phyloP scores from a whole-genome alignment of 2,329 filamentous ascomycete species.

The Elsinoe fawcettii region DNA sequence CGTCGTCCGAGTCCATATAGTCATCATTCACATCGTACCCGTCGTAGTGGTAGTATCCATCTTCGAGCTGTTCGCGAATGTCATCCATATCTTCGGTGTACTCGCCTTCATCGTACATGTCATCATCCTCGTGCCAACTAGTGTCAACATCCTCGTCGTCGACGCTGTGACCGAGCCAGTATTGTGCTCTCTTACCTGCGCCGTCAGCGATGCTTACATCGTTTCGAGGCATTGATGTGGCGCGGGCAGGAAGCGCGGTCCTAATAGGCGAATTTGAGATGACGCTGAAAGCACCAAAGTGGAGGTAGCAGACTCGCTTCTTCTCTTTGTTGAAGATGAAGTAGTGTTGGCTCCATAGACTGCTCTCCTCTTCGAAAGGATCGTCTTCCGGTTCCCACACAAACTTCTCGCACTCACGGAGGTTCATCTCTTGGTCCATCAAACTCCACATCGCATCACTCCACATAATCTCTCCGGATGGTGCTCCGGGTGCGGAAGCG shows the following conservation, averaged over 20 bases:
- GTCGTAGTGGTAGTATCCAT: conserved; percentile 24
- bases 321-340: conserved; percentile 94
- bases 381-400: conserved; percentile 84
- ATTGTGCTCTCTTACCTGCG: conserved; percentile 72
- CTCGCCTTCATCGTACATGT: conserved; percentile 29
- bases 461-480: conserved; percentile 49
- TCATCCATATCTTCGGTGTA: conserved; percentile 29
- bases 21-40: conserved; percentile 18
- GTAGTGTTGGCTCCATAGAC: conserved; percentile 92
- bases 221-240: conserved; percentile 39
- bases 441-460: conserved; percentile 84
- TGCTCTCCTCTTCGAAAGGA: conserved; percentile 83
- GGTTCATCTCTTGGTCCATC: conserved; percentile 88
- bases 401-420: conserved; percentile 83
- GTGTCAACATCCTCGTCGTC: conserved; percentile 17
- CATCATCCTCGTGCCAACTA: conserved; percentile 26
- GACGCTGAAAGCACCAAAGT: conserved; percentile 79
- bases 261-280: conserved; percentile 55
- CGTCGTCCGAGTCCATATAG: conserved; percentile 22
- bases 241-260: conserved; percentile 31
- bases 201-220: conserved; percentile 41
- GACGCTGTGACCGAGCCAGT: conserved; percentile 69
- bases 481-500: conserved; percentile 16
- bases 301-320: conserved; percentile 91
- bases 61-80: conserved; percentile 27